Evolutionary conservation across 768 basidiomycete genomes (phyloP).

Genomic region (Cubamyces sp.): DNA sequence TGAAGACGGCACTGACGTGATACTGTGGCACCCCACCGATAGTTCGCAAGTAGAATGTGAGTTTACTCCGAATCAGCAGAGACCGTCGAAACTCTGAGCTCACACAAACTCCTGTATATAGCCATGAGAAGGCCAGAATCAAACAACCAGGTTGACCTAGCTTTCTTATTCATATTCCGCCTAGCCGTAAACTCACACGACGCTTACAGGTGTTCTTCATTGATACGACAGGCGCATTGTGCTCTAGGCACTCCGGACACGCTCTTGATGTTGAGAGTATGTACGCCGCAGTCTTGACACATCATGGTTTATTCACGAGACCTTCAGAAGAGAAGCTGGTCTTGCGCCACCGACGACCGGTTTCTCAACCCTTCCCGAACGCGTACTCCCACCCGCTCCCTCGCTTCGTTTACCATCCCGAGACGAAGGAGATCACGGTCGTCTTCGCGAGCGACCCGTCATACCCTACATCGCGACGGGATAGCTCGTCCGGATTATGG

Average conservation of each 20-base stretch:
- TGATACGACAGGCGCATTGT: conserved; percentile 75
- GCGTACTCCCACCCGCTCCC: conserved; percentile 77
- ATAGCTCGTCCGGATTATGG: conserved; percentile 45
- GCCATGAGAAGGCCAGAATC: conserved; percentile 69
- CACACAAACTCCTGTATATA: conserved; percentile 32
- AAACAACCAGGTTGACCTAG: conserved; percentile 67
- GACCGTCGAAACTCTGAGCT: not conserved
- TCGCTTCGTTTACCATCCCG: conserved; percentile 59
- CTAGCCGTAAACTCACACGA: not conserved
- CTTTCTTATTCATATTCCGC: not conserved
- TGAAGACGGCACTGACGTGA: conserved; percentile 64
- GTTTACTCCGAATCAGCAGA: conserved; percentile 1
- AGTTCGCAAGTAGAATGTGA: conserved; percentile 77
- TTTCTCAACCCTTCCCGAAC: conserved; percentile 80
- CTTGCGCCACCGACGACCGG: conserved; percentile 75
- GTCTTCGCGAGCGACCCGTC: conserved; percentile 66
- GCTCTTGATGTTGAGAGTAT: conserved; percentile 80
- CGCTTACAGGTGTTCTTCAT: conserved; percentile 76
- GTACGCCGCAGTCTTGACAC: conserved; percentile 6
- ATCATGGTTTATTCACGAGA: not conserved
- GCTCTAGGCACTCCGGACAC: conserved; percentile 79
- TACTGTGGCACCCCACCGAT: conserved; percentile 76
- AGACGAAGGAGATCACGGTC: conserved; percentile 62
- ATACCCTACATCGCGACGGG: conserved; percentile 47
- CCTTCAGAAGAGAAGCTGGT: conserved; percentile 64